Base-by-base conservation (phyloP, 306 rosid species). In the Dalbergia cultrata region DNA sequence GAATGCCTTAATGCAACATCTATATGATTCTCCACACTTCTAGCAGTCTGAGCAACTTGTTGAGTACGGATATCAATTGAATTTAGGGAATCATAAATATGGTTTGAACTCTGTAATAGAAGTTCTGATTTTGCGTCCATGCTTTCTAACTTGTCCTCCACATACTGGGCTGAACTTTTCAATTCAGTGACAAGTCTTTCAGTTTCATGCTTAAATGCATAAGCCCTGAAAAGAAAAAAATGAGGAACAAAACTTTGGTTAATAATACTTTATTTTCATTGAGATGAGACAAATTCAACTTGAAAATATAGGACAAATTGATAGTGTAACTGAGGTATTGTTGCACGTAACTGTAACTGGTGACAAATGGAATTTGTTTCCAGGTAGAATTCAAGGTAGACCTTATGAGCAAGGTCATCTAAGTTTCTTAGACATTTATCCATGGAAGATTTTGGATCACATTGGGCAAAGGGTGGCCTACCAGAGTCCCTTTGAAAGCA, bases 401-500 rank as follows among this genome's bases (percentile, higher is more conserved):
- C 90, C 78, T 84, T 80, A 57, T 88, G 92, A 34, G 87, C 90
- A 85, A 80, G 35, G 2, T 94, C 96, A 77, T 86, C 85, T 5
- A 92, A 82, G 21, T 13, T 5, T 71, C 73, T 83, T 9, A 84
- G 75, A 76, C 98, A 94, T 54, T 34, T 79, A 13, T 74, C 14
- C 88, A 94, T 91, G 0, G 84, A 6, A n/a, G 90, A 76, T 53
- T 90, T 77, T 0, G 75, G 16, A 16, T 90, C 92, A 77, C 98
- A 94, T 5, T 65, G 67, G 9, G 97, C 97, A 45, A 94, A 88
- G 1, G 87, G 80, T 14, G 73, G 54, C 61, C 97, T 87, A 0
- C 92, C 97, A 21, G 97, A 88, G 74, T 92, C 97, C 72, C 78
- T 90, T 47, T 94, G 98, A 80, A 94, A 94, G 77, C 98, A 94